A percentile compares a stretch with the other conserved stretches of the same genome.
Evolutionary conservation across 1,139 yeast genomes (phyloP).

Genomic region (Yamadazyma sp.): DNA sequence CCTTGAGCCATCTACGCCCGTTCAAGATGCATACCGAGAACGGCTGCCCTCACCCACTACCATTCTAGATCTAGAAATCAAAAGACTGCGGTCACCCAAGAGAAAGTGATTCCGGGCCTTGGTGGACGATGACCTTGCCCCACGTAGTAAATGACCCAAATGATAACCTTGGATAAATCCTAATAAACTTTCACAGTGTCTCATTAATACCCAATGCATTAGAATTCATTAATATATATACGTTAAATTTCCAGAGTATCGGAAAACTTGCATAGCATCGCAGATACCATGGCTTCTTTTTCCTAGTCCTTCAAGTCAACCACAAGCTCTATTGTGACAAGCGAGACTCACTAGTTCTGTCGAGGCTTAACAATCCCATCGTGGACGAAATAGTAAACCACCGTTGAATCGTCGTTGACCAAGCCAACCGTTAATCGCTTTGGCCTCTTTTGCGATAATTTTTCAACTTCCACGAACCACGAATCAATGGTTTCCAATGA

Average conservation of each 20-base stretch:
- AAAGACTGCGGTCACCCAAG: slow-evolving; percentile 13
- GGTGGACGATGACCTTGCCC: too few relatives aligned
- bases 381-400: slow-evolving; percentile 65
- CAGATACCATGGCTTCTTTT: too few relatives aligned
- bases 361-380: slow-evolving; percentile 63
- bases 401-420: slow-evolving; percentile 63
- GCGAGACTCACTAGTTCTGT: slow-evolving; percentile 34
- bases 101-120: too few relatives aligned
- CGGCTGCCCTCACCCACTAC: slow-evolving; percentile 15
- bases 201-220: too few relatives aligned
- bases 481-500: slow-evolving; percentile 24
- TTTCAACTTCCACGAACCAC: slow-evolving; percentile 30
- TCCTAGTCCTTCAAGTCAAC: too few relatives aligned
- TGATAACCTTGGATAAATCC: too few relatives aligned
- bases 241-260: not conserved
- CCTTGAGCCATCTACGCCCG: slow-evolving; percentile 6
- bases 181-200: too few relatives aligned
- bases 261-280: not conserved
- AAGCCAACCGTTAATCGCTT: slow-evolving; percentile 53
- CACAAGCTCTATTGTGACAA: too few relatives aligned
- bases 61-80: slow-evolving; percentile 13
- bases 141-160: too few relatives aligned
- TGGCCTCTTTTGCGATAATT: slow-evolving; percentile 22
- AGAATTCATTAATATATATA: not conserved
- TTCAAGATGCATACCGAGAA: slow-evolving; percentile 3